phyloP scores from a whole-genome alignment of 306 rosid species.

The Castanopsis chinensis region DNA sequence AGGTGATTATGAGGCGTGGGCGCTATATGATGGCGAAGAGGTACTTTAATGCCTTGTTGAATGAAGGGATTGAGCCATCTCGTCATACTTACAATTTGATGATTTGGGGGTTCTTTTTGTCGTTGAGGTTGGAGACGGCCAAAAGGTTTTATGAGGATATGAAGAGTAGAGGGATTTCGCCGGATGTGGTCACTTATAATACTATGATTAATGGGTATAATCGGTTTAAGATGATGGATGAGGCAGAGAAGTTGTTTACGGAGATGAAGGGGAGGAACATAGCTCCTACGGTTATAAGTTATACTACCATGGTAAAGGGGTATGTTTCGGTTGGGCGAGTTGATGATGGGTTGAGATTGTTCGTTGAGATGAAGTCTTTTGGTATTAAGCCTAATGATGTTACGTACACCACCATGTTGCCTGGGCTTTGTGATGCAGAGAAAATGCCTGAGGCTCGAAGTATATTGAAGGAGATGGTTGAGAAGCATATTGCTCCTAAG shows the following conservation, averaged over 20 bases:
- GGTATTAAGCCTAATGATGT: slow-evolving; percentile 77
- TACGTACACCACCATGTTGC: slow-evolving; percentile 70
- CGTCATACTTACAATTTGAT: slow-evolving; percentile 69
- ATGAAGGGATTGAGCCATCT: slow-evolving; percentile 82
- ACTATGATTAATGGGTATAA: slow-evolving; percentile 75
- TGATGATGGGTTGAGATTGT: slow-evolving; percentile 54
- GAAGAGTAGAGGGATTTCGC: slow-evolving; percentile 56
- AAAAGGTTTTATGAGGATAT: slow-evolving; percentile 74
- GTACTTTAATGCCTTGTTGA: slow-evolving; percentile 74
- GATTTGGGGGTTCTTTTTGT: slow-evolving; percentile 88
- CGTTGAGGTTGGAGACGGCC: slow-evolving; percentile 77
- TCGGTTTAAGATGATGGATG: slow-evolving; percentile 77
- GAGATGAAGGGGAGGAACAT: slow-evolving; percentile 79
- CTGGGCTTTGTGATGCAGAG: slow-evolving; percentile 73
- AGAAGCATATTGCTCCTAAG: slow-evolving; percentile 61
- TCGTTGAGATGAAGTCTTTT: slow-evolving; percentile 68
- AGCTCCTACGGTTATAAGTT: slow-evolving; percentile 71
- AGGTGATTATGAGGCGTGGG: slow-evolving; percentile 69
- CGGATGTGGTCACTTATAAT: slow-evolving; percentile 76
- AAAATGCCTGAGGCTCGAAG: slow-evolving; percentile 51
- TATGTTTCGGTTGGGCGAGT: slow-evolving; percentile 56
- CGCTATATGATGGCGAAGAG: slow-evolving; percentile 91
- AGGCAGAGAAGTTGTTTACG: slow-evolving; percentile 67
- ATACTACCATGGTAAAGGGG: slow-evolving; percentile 81
- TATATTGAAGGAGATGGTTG: slow-evolving; percentile 75